A percentile compares a stretch with the other conserved stretches of the same genome.
Conservation (phyloP, 805 yeast species). For the Huiozyma sinensis region DNA sequence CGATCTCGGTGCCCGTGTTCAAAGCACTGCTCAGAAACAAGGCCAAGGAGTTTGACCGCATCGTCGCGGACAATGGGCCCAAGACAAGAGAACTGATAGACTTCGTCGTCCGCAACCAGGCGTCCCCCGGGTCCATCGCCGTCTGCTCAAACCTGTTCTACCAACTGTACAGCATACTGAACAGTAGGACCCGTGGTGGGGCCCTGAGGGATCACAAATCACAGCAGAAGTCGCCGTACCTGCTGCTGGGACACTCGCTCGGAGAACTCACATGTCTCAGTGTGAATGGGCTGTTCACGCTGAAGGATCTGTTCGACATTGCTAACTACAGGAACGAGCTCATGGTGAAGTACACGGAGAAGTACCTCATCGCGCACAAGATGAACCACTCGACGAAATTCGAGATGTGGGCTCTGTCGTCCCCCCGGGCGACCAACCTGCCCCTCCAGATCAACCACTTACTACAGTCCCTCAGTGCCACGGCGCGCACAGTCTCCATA, state of each 20-base stretch:
- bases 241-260: constrained; percentile 27
- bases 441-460: constrained; percentile 16
- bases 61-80: constrained; percentile 11
- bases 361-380: constrained; percentile 18
- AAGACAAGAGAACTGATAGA: constrained; percentile 14
- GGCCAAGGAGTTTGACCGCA: constrained; percentile 11
- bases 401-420: constrained; percentile 27
- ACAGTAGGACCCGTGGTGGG: too few relatives aligned
- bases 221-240: not conserved
- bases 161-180: constrained; percentile 12
- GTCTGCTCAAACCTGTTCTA: constrained; percentile 23
- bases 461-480: constrained; percentile 7
- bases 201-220: not conserved
- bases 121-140: constrained; percentile 26
- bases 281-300: constrained; percentile 17
- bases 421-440: constrained; percentile 18
- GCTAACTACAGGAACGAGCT: constrained; percentile 26
- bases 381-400: constrained; percentile 17
- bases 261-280: constrained; percentile 27
- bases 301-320: constrained; percentile 23
- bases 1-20: constrained; percentile 18
- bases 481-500: constrained; percentile 16
- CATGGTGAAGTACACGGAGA: constrained; percentile 25
- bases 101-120: constrained; percentile 17
- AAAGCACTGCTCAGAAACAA: constrained; percentile 17